Base-by-base conservation (phyloP, 371 early-diverging fungal genomes). In the Coemansia sp. region DNA sequence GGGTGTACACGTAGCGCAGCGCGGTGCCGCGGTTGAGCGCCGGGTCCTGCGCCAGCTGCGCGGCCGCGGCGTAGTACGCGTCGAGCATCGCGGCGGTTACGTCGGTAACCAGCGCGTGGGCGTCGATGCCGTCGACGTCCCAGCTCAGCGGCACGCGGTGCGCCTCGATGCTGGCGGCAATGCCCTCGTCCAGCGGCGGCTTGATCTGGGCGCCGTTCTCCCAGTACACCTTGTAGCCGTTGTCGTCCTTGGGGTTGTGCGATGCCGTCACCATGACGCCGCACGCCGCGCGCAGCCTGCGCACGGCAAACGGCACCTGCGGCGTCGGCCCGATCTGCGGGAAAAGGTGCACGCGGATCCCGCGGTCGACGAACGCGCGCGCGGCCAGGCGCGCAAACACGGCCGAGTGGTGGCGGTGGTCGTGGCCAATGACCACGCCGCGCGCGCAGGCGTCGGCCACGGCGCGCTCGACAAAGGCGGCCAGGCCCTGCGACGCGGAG, bases 201-300 rank as follows among this genome's bases (percentile, higher is more conserved):
- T 94, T 90, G 65, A 97, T 97, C 79, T 97, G 94, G 57, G 92
- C 90, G 0, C 90, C 92, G 65, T 95, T 95, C 61, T 86, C 88
- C 91, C 92, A 92, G 71, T 95, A 95, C 57, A 99, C 91, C 82
- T 99, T 99, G 81, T 98, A 95, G 10, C 99, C 99, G 80, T 99
- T 99, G 77, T 99, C 98, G 68, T 89, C 83, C 76, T 93, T 94
- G 35, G 99, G 99, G 76, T 99, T 99, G 74, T 99, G 99, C 50
- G 93, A 93, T 16, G 98, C 99, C 9, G 99, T 98, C 55, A 98
- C 90, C 96, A 99, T 97, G 65, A 99, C 84, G 60, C 99, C 99
- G 65, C 92, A 90, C 14, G 90, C 85, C 4, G 94, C 92, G 9
- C 81, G 76, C 35, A 89, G 69, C 26, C 82, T 79, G 66, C 86